Evolutionary conservation across 805 yeast species (phyloP).

Genomic region (Cyberlindnera amylophila): DNA sequence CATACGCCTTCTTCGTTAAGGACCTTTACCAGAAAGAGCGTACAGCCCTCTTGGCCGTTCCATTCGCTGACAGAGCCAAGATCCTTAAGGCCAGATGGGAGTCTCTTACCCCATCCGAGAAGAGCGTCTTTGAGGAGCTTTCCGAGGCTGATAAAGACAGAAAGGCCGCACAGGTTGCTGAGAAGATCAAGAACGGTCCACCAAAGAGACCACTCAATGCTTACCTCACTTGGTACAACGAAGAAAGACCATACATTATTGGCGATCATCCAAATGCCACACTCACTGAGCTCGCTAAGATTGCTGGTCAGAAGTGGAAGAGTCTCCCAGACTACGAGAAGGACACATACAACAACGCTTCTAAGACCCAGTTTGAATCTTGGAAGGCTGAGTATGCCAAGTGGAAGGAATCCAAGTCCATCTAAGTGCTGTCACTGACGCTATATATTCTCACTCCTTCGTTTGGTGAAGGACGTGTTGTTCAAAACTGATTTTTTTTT

Average conservation of each 20-base stretch:
- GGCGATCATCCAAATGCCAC: constrained; percentile 17
- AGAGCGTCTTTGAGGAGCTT: constrained; percentile 9
- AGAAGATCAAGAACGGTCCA: constrained; percentile 9
- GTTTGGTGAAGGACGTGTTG: neutral
- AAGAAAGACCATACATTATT: constrained; percentile 11
- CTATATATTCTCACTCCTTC: no score
- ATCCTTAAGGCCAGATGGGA: constrained; percentile 15
- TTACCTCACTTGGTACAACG: constrained; percentile 16
- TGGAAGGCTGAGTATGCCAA: constrained; percentile 34
- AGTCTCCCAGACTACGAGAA: constrained; percentile 70
- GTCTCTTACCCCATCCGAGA: constrained; percentile 10
- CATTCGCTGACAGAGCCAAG: constrained; percentile 16
- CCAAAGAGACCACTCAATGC: constrained; percentile 25
- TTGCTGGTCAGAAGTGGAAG: constrained; percentile 91
- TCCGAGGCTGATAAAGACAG: constrained; percentile 17
- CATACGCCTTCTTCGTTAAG: constrained; percentile 16
- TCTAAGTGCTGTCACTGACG: neutral
- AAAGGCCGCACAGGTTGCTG: constrained; percentile 12
- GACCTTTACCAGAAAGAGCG: constrained; percentile 12
- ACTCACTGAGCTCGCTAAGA: constrained; percentile 40
- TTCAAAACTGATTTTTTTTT: neutral
- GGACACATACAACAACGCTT: constrained; percentile 35
- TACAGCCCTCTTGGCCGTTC: constrained; percentile 10
- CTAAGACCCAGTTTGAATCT: constrained; percentile 28
- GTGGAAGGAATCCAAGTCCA: constrained; percentile 32